Evolutionary conservation across 495 filamentous ascomycete genomes (phyloP).

Genomic region (Hypoxylon crocopeplum): DNA sequence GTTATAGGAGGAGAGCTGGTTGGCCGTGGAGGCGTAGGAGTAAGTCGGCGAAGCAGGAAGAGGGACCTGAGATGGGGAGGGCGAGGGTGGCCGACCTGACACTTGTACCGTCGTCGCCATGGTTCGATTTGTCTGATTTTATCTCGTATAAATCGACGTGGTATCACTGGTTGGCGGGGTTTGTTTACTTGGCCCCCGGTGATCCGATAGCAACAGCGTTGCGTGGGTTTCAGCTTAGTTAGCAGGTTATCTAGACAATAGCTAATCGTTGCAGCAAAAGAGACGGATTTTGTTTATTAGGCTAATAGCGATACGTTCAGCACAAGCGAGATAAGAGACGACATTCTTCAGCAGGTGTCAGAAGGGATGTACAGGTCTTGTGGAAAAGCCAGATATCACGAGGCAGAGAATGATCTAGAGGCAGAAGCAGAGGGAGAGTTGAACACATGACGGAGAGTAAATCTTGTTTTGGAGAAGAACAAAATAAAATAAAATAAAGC

Average conservation of each 20-base stretch:
- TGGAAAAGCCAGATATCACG: neutral
- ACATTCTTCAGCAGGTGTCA: neutral
- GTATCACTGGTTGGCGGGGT: constrained; percentile 32
- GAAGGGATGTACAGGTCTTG: neutral
- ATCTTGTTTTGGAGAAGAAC: neutral
- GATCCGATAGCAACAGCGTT: constrained; percentile 22
- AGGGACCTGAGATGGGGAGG: constrained; percentile 56
- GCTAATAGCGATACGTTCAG: constrained; percentile 13
- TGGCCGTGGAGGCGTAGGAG: constrained; percentile 66
- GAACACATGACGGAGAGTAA: constrained; percentile 2
- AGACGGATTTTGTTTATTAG: constrained; percentile 11
- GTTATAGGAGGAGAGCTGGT: constrained; percentile 62
- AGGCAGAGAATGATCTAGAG: constrained; percentile 4
- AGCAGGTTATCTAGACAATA: constrained; percentile 8
- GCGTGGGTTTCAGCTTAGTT: constrained; percentile 4
- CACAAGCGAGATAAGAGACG: constrained; percentile 2
- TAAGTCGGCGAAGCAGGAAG: constrained; percentile 65
- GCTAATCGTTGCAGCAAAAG: neutral
- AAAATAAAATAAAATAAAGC: neutral
- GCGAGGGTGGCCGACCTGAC: constrained; percentile 47
- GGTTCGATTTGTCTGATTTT: neutral
- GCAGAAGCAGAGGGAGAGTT: neutral
- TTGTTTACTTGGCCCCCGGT: constrained; percentile 32
- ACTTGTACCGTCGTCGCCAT: constrained; percentile 31
- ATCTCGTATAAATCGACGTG: constrained; percentile 1